Conservation (phyloP, 2,329 filamentous ascomycete genomes). For the Thelonectria olida region DNA sequence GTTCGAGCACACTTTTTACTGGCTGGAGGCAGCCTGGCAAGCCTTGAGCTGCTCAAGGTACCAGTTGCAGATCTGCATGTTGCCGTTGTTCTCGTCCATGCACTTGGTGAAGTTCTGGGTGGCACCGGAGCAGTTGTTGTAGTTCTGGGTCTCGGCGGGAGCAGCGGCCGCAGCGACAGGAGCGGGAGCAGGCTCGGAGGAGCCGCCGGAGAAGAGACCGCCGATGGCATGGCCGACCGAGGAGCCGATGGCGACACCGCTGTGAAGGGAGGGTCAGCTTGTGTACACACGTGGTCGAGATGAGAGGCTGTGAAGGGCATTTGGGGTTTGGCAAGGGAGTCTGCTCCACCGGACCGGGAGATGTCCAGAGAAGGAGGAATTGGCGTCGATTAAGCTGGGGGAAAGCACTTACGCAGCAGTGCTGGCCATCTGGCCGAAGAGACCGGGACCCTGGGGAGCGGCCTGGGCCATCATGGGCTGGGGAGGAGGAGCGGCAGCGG, state of each 20-base stretch:
- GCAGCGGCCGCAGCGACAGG: conserved; percentile 58
- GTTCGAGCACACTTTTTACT: conserved; percentile 61
- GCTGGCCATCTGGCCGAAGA: conserved; percentile 96
- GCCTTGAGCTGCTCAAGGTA: conserved; percentile 97
- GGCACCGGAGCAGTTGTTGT: conserved; percentile 79
- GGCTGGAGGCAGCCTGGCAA: conserved; percentile 80
- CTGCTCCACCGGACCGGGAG: conserved; percentile 17
- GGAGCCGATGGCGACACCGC: conserved; percentile 95
- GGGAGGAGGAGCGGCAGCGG: conserved; percentile 47
- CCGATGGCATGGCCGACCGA: conserved; percentile 95
- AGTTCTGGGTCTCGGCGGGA: conserved; percentile 59
- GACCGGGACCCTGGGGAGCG: conserved; percentile 74
- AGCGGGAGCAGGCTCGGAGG: conserved; percentile 60
- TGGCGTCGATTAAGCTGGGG: background rate
- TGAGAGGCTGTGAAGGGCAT: conserved; percentile 6
- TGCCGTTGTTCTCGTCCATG: conserved; percentile 94
- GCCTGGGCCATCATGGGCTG: conserved; percentile 23
- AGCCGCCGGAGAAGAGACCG: conserved; percentile 83
- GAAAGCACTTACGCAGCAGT: conserved; percentile 88
- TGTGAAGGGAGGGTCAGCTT: conserved; percentile 50
- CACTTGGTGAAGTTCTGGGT: conserved; percentile 90
- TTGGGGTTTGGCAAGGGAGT: no score
- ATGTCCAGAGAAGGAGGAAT: background rate
- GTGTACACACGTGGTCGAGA: conserved; percentile 20
- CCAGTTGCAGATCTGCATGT: conserved; percentile 97